phyloP scores from a whole-genome alignment of 305 asterid genomes.

The Nicotiana rustica region DNA sequence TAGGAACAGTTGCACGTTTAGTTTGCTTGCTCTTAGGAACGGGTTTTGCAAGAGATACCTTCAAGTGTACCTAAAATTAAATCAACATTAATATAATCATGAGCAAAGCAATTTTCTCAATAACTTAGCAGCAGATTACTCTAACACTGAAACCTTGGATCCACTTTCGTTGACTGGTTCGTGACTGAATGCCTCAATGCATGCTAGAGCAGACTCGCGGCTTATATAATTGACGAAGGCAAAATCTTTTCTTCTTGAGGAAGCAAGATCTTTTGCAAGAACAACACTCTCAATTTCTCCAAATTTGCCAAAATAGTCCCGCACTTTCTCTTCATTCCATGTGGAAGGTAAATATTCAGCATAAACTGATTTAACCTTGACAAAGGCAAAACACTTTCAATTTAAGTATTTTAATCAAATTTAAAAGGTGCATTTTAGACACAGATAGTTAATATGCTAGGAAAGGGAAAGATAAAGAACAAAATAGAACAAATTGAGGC shows the following conservation, averaged over 20 bases:
- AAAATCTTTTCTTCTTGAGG: constrained; percentile 72
- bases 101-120: constrained; percentile 34
- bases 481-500: constrained; percentile 18
- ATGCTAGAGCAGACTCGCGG: constrained; percentile 73
- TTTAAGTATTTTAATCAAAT: constrained; percentile 32
- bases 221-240: constrained; percentile 66
- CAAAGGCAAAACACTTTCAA: constrained; percentile 40
- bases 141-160: constrained; percentile 56
- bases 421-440: constrained; percentile 31
- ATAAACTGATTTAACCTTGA: constrained; percentile 70
- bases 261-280: constrained; percentile 65
- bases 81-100: constrained; percentile 38
- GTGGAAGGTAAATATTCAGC: constrained; percentile 71
- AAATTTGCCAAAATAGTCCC: constrained; percentile 63
- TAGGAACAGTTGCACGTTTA: constrained; percentile 43
- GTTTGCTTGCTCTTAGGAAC: constrained; percentile 50
- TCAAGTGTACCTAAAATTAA: constrained; percentile 58
- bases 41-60: constrained; percentile 73
- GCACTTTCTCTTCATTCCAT: constrained; percentile 69
- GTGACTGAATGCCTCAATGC: constrained; percentile 62
- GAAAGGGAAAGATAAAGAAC: constrained; percentile 28
- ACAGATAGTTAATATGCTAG: constrained; percentile 20
- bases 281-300: constrained; percentile 73
- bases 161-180: constrained; percentile 52
- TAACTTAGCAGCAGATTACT: constrained; percentile 35